Base-by-base conservation (phyloP, 768 basidiomycete species). In the Cystofilobasidium bisporidii region DNA sequence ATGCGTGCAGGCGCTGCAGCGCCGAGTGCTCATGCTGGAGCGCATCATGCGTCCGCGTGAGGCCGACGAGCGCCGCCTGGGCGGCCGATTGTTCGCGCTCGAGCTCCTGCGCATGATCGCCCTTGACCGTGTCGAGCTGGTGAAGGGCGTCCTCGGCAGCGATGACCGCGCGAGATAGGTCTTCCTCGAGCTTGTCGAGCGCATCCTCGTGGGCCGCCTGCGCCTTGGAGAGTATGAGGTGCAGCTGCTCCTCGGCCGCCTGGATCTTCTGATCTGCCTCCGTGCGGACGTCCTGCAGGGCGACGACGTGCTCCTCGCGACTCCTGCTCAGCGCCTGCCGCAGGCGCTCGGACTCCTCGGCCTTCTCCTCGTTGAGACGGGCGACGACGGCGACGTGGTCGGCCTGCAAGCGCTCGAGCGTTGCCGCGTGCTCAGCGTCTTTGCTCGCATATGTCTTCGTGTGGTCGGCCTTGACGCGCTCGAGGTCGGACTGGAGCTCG, bases 381-480 rank as follows among this genome's bases (percentile, higher is more conserved):
- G 82, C 78, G 26, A 80, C 78, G 74, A 85, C 81, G 67, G 59
- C 45, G 22, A 32, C 57, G 32, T 65, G 64, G 28, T 65, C 64
- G 14, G 57, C 41, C 28, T 33, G 30, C 20, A 65, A 45, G 15
- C 64, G 64, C n/a, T 59, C 56, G 32, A 79, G 72, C 18, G 74
- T 67, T 12, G 80, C 77, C 33, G 80, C 76, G 69, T 87, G 82
- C 61, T 87, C 86, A 30, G 85, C 85, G 47, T 83, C 83, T 74
- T 83, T 85, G 56, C 80, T 79, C 26, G 81, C 78, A 50, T 86
- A 73, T 22, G 79, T 73, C 32, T 82, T 79, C 1, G 79, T 74
- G 73, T 90, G 88, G 36, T 87, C 85, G 24, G 81, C 80, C 75
- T 84, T 86, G 47, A 87, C 77, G 63, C 79, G 81, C 72, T 87